Percentiles rank a stretch among this genome's conserved stretches.
These are phyloP conservation scores for Grosmannia serpens DNA, from an alignment of 2,329 filamentous ascomycete species.

Conservation along the genomic window DNA sequence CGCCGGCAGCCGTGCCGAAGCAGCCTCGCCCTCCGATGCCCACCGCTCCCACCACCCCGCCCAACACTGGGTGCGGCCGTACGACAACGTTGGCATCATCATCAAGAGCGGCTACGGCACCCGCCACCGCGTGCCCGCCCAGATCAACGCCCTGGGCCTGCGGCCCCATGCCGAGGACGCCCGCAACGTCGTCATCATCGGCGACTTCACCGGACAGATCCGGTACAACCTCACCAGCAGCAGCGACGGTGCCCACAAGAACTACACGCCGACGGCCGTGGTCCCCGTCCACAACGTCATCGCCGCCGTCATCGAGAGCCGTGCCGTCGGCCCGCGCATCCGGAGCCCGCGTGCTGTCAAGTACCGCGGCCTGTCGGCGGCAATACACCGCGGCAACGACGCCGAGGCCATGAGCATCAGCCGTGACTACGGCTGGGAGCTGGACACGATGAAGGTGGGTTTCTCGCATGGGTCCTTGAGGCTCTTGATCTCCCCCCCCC, in stretches of 20 bases:
- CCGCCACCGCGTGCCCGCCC: constrained; percentile 32
- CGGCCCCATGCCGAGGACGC: constrained; percentile 23
- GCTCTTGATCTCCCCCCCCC: background rate
- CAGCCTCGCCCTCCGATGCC: background rate
- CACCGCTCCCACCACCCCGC: constrained; percentile 10
- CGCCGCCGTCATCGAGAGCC: constrained; percentile 16
- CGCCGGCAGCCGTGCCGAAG: constrained; percentile 7
- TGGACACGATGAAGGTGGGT: constrained; percentile 37
- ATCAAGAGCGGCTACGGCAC: constrained; percentile 48
- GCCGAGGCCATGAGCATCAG: constrained; percentile 25
- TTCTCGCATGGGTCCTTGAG: background rate
- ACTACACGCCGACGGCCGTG: background rate
- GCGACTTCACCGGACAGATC: constrained; percentile 32
- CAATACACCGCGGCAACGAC: constrained; percentile 26
- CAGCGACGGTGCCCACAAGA: background rate
- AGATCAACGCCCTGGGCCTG: constrained; percentile 33
- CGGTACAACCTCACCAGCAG: background rate
- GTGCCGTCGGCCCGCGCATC: constrained; percentile 21
- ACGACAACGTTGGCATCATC: constrained; percentile 36
- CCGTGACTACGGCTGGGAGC: constrained; percentile 32
- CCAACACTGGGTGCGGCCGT: constrained; percentile 13
- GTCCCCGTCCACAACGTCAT: constrained; percentile 30
- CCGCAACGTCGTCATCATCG: constrained; percentile 35
- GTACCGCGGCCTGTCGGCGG: constrained; percentile 26
- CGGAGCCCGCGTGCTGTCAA: constrained; percentile 25